Conservation (phyloP, 768 basidiomycete species). For the Agrocybe chaxingu region DNA sequence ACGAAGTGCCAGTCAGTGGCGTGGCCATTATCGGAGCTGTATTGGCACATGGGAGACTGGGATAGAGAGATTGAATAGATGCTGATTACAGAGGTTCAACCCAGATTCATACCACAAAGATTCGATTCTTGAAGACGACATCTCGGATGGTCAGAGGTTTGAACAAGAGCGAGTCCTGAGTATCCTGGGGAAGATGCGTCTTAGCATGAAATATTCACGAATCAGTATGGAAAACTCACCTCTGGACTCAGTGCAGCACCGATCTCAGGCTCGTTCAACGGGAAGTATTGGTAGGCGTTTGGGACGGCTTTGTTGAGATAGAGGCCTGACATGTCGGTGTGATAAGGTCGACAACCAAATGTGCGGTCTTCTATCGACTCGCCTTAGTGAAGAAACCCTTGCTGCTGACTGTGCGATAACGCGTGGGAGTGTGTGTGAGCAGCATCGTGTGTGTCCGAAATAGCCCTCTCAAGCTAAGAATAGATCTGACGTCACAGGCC, state of each 20-base stretch:
- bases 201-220: neutral
- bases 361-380: no score
- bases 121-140: slow-evolving; percentile 70
- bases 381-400: no score
- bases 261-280: slow-evolving; percentile 56
- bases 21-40: slow-evolving; percentile 70
- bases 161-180: slow-evolving; percentile 56
- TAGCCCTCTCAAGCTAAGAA: no score
- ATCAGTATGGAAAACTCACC: neutral
- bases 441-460: no score
- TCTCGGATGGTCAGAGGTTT: slow-evolving; percentile 59
- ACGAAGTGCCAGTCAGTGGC: slow-evolving; percentile 84
- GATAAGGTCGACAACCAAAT: no score
- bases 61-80: neutral
- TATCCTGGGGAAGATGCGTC: slow-evolving; percentile 35
- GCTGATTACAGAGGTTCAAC: neutral
- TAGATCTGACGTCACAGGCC: no score
- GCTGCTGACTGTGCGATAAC: no score
- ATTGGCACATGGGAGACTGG: slow-evolving; percentile 81
- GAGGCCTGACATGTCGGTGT: slow-evolving; percentile 3
- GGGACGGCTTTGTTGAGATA: slow-evolving; percentile 47
- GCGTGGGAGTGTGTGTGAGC: no score
- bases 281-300: slow-evolving; percentile 52
- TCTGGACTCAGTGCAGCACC: slow-evolving; percentile 30
- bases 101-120: slow-evolving; percentile 51